Evolutionary conservation across 78 protist genomes (phyloP), one percentile per base, ranked within the genome.

Genomic region (Dictyostelium intermedium): DNA sequence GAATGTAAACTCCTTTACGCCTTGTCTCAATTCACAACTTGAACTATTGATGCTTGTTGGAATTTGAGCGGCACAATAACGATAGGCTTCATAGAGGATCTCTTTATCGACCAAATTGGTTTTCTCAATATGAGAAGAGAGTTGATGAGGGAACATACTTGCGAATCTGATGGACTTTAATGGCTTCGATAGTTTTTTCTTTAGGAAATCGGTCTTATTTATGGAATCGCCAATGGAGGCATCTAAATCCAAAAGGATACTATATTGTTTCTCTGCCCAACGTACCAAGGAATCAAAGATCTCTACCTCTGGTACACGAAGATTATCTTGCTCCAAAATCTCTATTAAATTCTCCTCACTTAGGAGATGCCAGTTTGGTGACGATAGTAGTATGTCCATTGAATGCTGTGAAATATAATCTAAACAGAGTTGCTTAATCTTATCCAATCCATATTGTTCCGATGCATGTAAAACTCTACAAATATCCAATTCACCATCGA

Each of bases 281-380:
- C 94, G 30, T 2, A 89, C 87, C 5, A 89, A 41, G 0, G 82
- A 66, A 56, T 89, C 94, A 34, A 89, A 89, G 34, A 89, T 89
- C 16, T 89, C 94, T 1, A 89, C 94, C 27, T 89, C 94, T 32
- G 94, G 94, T 9, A 89, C 94, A 43, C 94, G 73, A 1, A 89
- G 87, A 80, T 83, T 89, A 35, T 89, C 94, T 18, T 81, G 94
- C 20, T 80, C 77, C 4, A 89, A 77, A 35, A 89, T 89, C 5
- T 72, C 30, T 8, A 89, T 80, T 1, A 89, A 20, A 47, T 35
- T 70, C 39, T 89, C 94, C 14, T 89, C 94, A 18, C 83, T 69
- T 14, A 81, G n/a, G 11, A 89, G 39, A 80, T 89, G 94, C 94
- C 94, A 89, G 39, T 89, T 89, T 2, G 94, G 94, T n/a, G 87